Conservation (phyloP, 2,329 filamentous ascomycete species). For the Emmonsia crescens region DNA sequence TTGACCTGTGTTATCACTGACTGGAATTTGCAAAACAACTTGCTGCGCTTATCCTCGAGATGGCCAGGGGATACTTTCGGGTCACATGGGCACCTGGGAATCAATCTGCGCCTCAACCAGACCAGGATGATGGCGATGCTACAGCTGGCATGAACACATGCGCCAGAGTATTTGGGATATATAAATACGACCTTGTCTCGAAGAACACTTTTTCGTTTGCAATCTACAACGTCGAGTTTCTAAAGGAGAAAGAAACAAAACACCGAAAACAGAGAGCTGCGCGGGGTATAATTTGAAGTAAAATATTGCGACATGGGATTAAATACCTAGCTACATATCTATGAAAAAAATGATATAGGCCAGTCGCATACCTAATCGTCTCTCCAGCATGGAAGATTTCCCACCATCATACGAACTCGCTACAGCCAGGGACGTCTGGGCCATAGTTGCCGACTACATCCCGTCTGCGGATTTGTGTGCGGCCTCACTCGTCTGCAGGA, state of each 20-base stretch:
- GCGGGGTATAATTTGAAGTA: not conserved
- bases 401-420: constrained; percentile 51
- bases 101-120: not conserved
- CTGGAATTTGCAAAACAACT: not conserved
- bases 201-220: not conserved
- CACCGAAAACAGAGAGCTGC: not conserved
- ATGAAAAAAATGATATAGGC: not conserved
- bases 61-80: not conserved
- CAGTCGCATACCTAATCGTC: not conserved
- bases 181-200: no score
- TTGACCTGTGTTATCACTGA: not conserved
- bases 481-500: constrained; percentile 44
- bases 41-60: not conserved
- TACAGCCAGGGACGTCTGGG: constrained; percentile 44
- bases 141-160: not conserved
- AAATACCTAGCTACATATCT: not conserved
- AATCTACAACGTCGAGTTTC: not conserved
- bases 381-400: constrained; percentile 36
- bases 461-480: constrained; percentile 46
- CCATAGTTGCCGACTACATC: constrained; percentile 46
- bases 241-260: not conserved
- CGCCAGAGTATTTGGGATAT: not conserved
- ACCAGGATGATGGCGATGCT: no score
- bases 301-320: not conserved
- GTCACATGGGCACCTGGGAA: not conserved